Evolutionary conservation across 2,329 filamentous ascomycete species (phyloP).

Genomic region (Fusarium circinatum): DNA sequence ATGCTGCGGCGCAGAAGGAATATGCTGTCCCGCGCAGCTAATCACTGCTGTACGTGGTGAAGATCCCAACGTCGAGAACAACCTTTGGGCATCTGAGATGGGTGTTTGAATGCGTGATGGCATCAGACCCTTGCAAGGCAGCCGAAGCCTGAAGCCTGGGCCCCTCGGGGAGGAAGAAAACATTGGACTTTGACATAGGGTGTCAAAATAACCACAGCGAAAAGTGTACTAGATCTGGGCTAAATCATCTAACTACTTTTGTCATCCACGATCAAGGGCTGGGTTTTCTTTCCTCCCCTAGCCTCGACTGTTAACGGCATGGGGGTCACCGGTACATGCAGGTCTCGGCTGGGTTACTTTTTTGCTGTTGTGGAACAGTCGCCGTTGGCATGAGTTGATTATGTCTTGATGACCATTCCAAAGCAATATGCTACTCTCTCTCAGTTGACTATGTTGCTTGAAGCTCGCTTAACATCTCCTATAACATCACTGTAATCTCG

Average conservation of each 20-base stretch:
- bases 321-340: conserved; percentile 30
- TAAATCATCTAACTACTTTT: fast-evolving
- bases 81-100: conserved; percentile 24
- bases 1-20: conserved; percentile 27
- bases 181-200: neutral
- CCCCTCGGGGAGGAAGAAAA: neutral
- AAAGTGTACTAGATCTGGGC: fast-evolving
- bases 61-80: conserved; percentile 32
- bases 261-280: neutral
- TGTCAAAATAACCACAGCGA: neutral
- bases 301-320: conserved; percentile 18
- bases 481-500: neutral
- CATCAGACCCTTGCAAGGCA: conserved; percentile 41
- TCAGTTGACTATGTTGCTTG: neutral
- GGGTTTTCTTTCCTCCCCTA: neutral
- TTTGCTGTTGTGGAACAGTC: neutral
- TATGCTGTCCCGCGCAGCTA: conserved; percentile 35
- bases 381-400: neutral
- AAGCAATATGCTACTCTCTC: neutral
- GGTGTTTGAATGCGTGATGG: conserved; percentile 41
- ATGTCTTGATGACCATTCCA: neutral
- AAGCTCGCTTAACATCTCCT: neutral
- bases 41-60: conserved; percentile 35
- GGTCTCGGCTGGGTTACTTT: neutral
- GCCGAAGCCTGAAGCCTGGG: conserved; percentile 2